Evolutionary conservation across 495 filamentous ascomycete genomes (phyloP).

Genomic region (Penicillium paxilli): DNA sequence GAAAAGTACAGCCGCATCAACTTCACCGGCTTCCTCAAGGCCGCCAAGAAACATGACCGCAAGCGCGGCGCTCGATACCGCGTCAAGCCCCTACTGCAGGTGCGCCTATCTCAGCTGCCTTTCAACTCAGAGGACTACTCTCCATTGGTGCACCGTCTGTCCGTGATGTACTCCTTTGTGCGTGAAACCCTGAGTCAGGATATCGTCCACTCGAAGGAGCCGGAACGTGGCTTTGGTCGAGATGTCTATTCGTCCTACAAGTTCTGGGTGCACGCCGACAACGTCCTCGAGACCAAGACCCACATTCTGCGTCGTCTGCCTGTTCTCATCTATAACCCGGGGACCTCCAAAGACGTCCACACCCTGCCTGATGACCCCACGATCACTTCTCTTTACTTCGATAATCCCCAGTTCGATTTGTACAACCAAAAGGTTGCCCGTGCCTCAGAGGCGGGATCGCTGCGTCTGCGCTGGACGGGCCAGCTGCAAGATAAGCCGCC

Average conservation of each 20-base stretch:
- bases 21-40: conserved; percentile 96
- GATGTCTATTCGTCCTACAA: conserved; percentile 89
- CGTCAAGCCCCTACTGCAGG: conserved; percentile 85
- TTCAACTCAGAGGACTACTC: conserved; percentile 97
- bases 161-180: conserved; percentile 93
- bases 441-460: conserved; percentile 72
- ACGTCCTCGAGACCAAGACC: conserved; percentile 94
- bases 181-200: conserved; percentile 71
- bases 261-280: conserved; percentile 97
- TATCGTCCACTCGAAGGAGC: conserved; percentile 40
- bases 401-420: conserved; percentile 78
- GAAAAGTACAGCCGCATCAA: conserved; percentile 96
- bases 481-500: conserved; percentile 74
- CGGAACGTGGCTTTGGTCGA: conserved; percentile 44
- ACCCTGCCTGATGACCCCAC: conserved; percentile 78
- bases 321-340: conserved; percentile 87
- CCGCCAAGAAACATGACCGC: conserved; percentile 97
- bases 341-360: conserved; percentile 74
- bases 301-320: conserved; percentile 87
- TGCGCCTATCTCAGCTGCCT: conserved; percentile 79
- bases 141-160: conserved; percentile 81
- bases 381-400: conserved; percentile 95
- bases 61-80: conserved; percentile 80
- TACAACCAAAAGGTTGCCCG: conserved; percentile 84
- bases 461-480: conserved; percentile 90